phyloP scores from a whole-genome alignment of 192 early-diverging fungal species.

The Umbelopsis isabellina region DNA sequence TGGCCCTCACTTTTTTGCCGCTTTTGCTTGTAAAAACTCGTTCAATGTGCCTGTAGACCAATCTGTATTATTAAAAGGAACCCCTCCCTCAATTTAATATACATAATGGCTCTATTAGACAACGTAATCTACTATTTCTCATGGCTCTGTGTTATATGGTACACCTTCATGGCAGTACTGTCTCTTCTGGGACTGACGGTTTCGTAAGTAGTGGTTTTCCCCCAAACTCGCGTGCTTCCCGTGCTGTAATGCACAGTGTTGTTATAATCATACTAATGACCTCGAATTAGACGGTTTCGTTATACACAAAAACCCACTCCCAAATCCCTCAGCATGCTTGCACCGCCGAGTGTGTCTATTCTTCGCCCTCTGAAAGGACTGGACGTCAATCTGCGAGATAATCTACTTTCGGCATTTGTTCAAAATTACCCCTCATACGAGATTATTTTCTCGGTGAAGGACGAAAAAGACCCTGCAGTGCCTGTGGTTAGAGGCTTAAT shows the following conservation, averaged over 20 bases:
- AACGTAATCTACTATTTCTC: constrained; percentile 16
- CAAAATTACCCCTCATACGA: constrained; percentile 90
- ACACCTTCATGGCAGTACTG: constrained; percentile 37
- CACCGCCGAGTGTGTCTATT: constrained; percentile 84
- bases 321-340: constrained; percentile 41
- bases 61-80: not conserved
- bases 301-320: constrained; percentile 36
- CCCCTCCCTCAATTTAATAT: not conserved
- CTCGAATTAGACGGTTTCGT: constrained; percentile 26
- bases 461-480: constrained; percentile 81
- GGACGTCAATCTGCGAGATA: constrained; percentile 80
- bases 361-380: constrained; percentile 93
- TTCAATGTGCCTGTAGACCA: no score
- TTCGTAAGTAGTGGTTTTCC: constrained; percentile 11
- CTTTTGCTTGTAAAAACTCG: not conserved
- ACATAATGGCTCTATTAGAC: constrained; percentile 9
- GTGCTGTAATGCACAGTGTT: not conserved
- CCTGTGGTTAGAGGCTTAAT: constrained; percentile 73
- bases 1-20: not conserved
- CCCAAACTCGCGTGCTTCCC: not conserved
- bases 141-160: constrained; percentile 32
- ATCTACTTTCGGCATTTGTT: constrained; percentile 83
- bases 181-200: constrained; percentile 38
- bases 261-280: not conserved
- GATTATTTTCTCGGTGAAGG: constrained; percentile 88